Conservation (phyloP, 805 yeast species). For the Kurtzmaniella fragi region DNA sequence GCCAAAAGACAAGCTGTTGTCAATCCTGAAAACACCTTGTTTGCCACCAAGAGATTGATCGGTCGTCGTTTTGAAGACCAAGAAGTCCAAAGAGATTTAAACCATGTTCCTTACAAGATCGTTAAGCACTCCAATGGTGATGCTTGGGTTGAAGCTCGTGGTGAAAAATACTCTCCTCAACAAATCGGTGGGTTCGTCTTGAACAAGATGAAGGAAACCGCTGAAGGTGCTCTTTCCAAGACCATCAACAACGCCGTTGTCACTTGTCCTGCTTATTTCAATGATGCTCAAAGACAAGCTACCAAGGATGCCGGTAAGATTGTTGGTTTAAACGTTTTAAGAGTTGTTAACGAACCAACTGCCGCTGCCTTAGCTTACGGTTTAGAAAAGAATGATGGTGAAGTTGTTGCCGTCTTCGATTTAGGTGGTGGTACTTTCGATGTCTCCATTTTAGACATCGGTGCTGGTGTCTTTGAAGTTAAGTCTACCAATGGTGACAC, state of each 20-base stretch:
- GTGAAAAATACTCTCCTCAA: slow-evolving; percentile 86
- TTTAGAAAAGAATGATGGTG: slow-evolving; percentile 72
- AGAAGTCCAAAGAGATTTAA: slow-evolving; percentile 87
- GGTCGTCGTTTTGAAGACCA: slow-evolving; percentile 87
- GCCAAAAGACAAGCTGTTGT: slow-evolving; percentile 96
- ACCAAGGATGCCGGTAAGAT: slow-evolving; percentile 97
- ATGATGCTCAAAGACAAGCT: slow-evolving; percentile 90
- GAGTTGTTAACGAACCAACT: slow-evolving; percentile 89
- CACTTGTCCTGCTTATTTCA: slow-evolving; percentile 86
- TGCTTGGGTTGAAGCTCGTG: slow-evolving; percentile 93
- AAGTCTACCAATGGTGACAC: slow-evolving; percentile 97
- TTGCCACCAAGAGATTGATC: slow-evolving; percentile 91
- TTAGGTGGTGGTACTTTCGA: slow-evolving; percentile 99
- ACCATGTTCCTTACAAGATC: slow-evolving; percentile 85
- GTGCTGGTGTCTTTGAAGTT: slow-evolving; percentile 96
- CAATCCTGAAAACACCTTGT: slow-evolving; percentile 89
- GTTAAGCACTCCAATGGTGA: slow-evolving; percentile 90
- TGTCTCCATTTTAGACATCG: slow-evolving; percentile 93
- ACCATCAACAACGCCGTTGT: slow-evolving; percentile 84
- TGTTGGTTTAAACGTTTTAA: slow-evolving; percentile 85
- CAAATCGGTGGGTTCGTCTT: slow-evolving; percentile 91
- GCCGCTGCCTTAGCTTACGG: slow-evolving; percentile 96
- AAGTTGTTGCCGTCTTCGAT: slow-evolving; percentile 93
- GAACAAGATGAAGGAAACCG: slow-evolving; percentile 98
- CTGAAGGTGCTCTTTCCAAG: slow-evolving; percentile 88